phyloP scores from a whole-genome alignment of 2,329 filamentous ascomycete genomes.

The Phoma herbarum region DNA sequence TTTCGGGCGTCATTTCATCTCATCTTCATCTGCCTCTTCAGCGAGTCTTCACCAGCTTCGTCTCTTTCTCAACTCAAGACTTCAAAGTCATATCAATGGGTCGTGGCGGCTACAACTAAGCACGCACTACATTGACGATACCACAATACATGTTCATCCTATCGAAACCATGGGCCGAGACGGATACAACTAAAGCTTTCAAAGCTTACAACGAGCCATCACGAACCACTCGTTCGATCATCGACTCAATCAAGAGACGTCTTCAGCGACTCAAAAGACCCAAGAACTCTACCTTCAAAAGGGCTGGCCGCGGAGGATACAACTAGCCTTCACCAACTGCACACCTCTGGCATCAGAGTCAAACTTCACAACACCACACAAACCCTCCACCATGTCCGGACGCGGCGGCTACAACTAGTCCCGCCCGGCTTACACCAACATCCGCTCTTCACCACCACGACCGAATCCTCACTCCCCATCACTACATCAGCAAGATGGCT shows the following conservation, averaged over 20 bases:
- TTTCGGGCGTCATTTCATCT: conserved; percentile 5
- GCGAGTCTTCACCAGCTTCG: neutral
- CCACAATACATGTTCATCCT: conserved; percentile 15
- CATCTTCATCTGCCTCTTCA: conserved; percentile 5
- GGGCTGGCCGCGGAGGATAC: conserved; percentile 49
- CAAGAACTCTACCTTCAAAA: conserved; percentile 27
- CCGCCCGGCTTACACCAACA: neutral
- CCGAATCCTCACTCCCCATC: neutral
- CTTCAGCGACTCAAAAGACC: conserved; percentile 17
- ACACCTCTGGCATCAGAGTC: no score
- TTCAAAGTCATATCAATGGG: conserved; percentile 32
- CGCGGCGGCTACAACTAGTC: neutral
- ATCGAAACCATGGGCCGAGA: conserved; percentile 44
- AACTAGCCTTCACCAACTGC: conserved; percentile 36
- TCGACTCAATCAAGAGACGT: conserved; percentile 28
- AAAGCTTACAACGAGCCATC: conserved; percentile 17
- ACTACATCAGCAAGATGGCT: neutral
- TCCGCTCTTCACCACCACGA: neutral
- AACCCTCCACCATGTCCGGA: neutral
- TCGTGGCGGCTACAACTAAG: conserved; percentile 44
- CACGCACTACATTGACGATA: neutral
- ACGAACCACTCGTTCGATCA: conserved; percentile 1
- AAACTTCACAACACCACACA: neutral
- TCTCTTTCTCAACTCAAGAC: no score
- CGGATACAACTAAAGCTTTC: conserved; percentile 53